Evolutionary conservation across 2,329 filamentous ascomycete species (phyloP).

Genomic region (Pseudocercospora musae): DNA sequence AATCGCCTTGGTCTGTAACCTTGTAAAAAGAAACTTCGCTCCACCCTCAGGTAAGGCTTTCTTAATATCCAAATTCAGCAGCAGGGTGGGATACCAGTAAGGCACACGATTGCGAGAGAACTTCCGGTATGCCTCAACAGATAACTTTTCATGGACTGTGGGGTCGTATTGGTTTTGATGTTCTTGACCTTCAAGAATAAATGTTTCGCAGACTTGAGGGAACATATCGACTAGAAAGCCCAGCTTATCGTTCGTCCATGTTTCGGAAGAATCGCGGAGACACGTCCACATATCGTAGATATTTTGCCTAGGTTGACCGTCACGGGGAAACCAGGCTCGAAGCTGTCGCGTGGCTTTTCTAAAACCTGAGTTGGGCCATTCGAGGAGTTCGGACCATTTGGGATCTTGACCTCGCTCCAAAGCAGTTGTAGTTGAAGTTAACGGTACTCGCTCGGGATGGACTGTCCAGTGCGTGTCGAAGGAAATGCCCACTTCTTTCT

Average conservation of each 20-base stretch:
- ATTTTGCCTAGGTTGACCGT: constrained; percentile 40
- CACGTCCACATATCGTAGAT: constrained; percentile 66
- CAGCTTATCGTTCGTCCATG: constrained; percentile 62
- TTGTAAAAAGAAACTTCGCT: constrained; percentile 68
- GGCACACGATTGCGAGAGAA: constrained; percentile 32
- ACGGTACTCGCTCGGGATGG: constrained; percentile 37
- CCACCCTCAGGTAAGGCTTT: constrained; percentile 65
- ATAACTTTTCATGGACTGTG: constrained; percentile 21
- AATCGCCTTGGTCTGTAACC: constrained; percentile 64
- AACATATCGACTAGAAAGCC: constrained; percentile 68
- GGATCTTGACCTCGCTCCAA: constrained; percentile 44
- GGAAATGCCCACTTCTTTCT: constrained; percentile 56
- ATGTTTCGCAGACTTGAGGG: constrained; percentile 60
- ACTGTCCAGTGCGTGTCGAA: constrained; percentile 56
- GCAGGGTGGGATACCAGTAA: constrained; percentile 74
- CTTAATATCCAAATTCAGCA: constrained; percentile 75
- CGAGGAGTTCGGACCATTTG: constrained; percentile 46
- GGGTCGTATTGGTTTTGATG: constrained; percentile 35
- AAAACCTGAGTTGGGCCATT: constrained; percentile 47
- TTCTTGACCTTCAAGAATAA: constrained; percentile 26
- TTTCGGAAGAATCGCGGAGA: constrained; percentile 57
- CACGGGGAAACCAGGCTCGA: constrained; percentile 52
- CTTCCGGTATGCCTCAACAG: constrained; percentile 25
- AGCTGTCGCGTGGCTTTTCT: constrained; percentile 51
- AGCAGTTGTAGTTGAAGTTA: constrained; percentile 41